Evolutionary conservation across 2,329 filamentous ascomycete species (phyloP).

Genomic region (Venturia effusa): DNA sequence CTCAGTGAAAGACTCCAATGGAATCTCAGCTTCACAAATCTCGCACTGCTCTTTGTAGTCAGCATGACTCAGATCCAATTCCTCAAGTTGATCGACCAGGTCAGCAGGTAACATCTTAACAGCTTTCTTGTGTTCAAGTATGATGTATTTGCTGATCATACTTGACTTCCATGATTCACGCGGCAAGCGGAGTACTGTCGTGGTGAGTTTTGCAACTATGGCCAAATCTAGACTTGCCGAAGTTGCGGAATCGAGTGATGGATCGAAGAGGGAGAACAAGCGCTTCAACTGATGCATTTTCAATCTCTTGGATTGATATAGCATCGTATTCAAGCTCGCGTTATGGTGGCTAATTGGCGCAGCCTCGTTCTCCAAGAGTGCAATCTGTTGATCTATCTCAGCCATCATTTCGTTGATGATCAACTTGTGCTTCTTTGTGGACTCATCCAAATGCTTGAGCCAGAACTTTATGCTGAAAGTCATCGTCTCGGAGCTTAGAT

Average conservation of each 20-base stretch:
- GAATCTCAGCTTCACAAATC: constrained; percentile 38
- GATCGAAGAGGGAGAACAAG: not conserved
- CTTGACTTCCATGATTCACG: not conserved
- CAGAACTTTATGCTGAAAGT: constrained; percentile 6
- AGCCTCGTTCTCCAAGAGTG: not conserved
- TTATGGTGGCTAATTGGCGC: not conserved
- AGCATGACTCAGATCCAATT: constrained; percentile 3
- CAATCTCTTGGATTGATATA: not conserved
- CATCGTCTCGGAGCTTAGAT: constrained; percentile 12
- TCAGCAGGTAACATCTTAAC: not conserved
- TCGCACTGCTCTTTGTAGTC: constrained; percentile 37
- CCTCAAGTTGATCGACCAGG: constrained; percentile 4
- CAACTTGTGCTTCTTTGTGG: not conserved
- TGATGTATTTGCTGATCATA: constrained; percentile 5
- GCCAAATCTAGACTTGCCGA: not conserved
- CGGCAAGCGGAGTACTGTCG: not conserved
- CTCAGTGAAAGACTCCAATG: constrained; percentile 35
- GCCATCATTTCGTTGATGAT: not conserved
- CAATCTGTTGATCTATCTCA: not conserved
- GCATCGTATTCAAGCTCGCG: not conserved
- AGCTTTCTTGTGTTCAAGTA: not conserved
- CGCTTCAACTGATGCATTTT: not conserved
- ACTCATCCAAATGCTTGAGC: not conserved
- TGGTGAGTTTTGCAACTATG: constrained; percentile 1
- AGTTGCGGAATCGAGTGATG: not conserved